A percentile compares a stretch with the other conserved stretches of the same genome.
Conservation (phyloP, 306 rosid species). For the Cucurbita moschata region DNA sequence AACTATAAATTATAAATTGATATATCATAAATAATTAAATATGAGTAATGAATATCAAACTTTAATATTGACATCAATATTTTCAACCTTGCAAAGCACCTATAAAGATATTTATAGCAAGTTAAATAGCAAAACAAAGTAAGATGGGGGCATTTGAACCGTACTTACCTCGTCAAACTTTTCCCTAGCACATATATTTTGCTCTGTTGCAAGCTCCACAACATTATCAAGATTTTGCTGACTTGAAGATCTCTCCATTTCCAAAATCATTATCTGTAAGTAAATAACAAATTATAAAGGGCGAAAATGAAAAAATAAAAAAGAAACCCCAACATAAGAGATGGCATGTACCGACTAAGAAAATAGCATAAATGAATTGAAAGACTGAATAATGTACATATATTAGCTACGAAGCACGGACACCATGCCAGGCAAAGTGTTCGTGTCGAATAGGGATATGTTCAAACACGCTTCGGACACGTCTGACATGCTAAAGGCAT, state of each 20-base stretch:
- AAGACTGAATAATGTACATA: background rate
- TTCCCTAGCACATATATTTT: conserved; percentile 43
- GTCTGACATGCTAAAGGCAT: too few species aligned
- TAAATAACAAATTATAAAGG: conserved; percentile 4
- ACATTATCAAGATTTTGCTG: conserved; percentile 56
- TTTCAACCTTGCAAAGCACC: background rate
- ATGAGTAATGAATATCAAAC: background rate
- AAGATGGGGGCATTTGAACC: background rate
- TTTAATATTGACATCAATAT: background rate
- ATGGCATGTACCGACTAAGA: background rate
- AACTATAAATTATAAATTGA: background rate
- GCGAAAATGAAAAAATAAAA: background rate
- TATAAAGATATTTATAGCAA: background rate
- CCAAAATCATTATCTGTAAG: conserved; percentile 60
- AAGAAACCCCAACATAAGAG: background rate
- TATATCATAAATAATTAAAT: background rate
- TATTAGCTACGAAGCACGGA: background rate
- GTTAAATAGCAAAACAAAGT: background rate
- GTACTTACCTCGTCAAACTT: conserved; percentile 57
- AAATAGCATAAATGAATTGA: background rate
- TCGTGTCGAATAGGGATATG: too few species aligned
- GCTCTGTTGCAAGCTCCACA: conserved; percentile 65
- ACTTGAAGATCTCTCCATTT: conserved; percentile 67
- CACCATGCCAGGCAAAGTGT: too few species aligned
- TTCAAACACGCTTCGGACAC: too few species aligned